Conservation (phyloP, 495 filamentous ascomycete species). For the Xylaria acuta region DNA sequence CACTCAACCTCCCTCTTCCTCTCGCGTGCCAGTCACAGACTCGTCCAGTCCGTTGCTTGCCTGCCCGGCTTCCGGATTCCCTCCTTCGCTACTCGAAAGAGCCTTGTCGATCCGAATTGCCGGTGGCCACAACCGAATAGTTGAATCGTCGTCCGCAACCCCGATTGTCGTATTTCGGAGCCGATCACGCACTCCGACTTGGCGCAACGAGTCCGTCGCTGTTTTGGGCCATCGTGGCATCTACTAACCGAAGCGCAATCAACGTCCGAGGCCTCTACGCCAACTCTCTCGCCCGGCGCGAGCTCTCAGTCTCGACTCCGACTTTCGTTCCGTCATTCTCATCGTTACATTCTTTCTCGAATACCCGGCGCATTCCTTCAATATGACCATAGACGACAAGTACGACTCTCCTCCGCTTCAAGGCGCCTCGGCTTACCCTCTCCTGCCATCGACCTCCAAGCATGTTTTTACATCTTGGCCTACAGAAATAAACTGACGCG, state of each 20-base stretch:
- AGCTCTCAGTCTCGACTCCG: constrained; percentile 27
- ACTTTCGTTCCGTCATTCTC: constrained; percentile 28
- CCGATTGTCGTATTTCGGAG: constrained; percentile 18
- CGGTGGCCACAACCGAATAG: constrained; percentile 22
- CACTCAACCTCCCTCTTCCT: constrained; percentile 8
- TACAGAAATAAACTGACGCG: constrained; percentile 41
- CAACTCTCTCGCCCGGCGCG: constrained; percentile 50
- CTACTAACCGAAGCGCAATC: constrained; percentile 37
- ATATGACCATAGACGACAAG: constrained; percentile 86
- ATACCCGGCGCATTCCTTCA: constrained; percentile 43
- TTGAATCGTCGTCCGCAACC: constrained; percentile 20
- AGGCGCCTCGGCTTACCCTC: constrained; percentile 17
- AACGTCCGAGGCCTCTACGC: constrained; percentile 29
- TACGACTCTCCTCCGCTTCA: constrained; percentile 49
- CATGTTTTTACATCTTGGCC: neutral
- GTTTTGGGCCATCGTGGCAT: constrained; percentile 41
- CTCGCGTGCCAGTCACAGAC: constrained; percentile 7
- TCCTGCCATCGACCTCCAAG: constrained; percentile 12
- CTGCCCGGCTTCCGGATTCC: neutral
- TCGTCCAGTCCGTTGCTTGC: constrained; percentile 3
- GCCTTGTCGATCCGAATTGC: neutral
- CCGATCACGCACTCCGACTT: constrained; percentile 29
- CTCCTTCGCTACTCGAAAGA: neutral
- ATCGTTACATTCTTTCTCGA: constrained; percentile 27
- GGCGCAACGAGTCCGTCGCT: constrained; percentile 34